These are phyloP conservation scores for Pseudocercospora macadamiae DNA, from an alignment of 2,329 filamentous ascomycete genomes.

Conservation along the genomic window DNA sequence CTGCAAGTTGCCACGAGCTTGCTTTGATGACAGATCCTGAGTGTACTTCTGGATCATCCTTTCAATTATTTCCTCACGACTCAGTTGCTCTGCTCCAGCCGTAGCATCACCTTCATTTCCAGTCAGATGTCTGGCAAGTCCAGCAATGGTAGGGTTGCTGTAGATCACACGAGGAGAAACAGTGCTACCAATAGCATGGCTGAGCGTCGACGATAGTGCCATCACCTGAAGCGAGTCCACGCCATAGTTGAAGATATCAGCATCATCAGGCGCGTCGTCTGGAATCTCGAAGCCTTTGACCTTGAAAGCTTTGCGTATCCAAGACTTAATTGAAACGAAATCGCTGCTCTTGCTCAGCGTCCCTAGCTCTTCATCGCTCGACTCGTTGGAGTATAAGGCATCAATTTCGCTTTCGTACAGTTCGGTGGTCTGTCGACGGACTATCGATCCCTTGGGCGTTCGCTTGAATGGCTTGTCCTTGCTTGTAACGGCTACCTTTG, in stretches of 20 bases:
- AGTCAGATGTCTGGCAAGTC: constrained; percentile 29
- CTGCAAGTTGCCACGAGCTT: background rate
- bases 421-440: constrained; percentile 20
- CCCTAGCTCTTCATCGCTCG: constrained; percentile 20
- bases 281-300: constrained; percentile 21
- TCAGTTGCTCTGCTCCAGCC: constrained; percentile 6
- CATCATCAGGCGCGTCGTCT: constrained; percentile 28
- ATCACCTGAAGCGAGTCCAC: constrained; percentile 41
- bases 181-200: constrained; percentile 25
- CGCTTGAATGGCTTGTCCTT: constrained; percentile 50
- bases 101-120: constrained; percentile 10
- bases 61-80: constrained; percentile 31
- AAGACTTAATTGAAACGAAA: constrained; percentile 24
- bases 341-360: constrained; percentile 17
- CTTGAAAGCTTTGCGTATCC: constrained; percentile 20
- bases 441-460: constrained; percentile 22
- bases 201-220: constrained; percentile 32
- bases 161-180: constrained; percentile 38
- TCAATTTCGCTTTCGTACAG: constrained; percentile 54
- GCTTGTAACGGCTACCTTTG: constrained; percentile 48
- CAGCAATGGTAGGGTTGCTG: constrained; percentile 36
- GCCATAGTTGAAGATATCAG: constrained; percentile 40
- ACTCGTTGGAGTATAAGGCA: constrained; percentile 44
- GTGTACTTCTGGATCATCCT: constrained; percentile 38
- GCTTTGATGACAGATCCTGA: constrained; percentile 20